These are phyloP conservation scores for Bothriochloa decipiens DNA, from an alignment of 176 grass and related monocot species.

Conservation along the genomic window DNA sequence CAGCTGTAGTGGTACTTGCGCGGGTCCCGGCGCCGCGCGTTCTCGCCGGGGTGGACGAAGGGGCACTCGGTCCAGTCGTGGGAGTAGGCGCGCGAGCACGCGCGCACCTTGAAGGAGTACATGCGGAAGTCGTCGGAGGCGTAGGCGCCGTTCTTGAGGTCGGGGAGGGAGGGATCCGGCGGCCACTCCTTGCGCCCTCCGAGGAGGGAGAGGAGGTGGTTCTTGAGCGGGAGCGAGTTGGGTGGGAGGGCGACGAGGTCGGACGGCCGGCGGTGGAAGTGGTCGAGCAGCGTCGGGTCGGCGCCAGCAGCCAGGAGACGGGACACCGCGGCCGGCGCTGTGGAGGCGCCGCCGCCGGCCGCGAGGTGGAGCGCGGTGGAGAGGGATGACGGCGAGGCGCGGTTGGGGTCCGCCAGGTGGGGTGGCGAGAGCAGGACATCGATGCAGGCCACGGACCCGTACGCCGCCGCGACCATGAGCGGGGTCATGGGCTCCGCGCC, in stretches of 20 bases:
- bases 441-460: conserved; percentile 56
- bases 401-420: conserved; percentile 54
- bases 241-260: conserved; percentile 51
- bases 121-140: conserved; percentile 83
- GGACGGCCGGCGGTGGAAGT: conserved; percentile 51
- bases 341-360: conserved; percentile 51
- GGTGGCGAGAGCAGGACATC: conserved; percentile 55
- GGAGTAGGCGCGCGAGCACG: conserved; percentile 77
- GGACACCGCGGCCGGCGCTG: conserved; percentile 38
- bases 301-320: conserved; percentile 63
- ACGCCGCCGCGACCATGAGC: conserved; percentile 71
- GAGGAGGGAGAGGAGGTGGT: conserved; percentile 52
- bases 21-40: conserved; percentile 76
- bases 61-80: conserved; percentile 93
- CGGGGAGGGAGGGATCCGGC: conserved; percentile 67
- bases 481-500: conserved; percentile 58
- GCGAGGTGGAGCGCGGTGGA: conserved; percentile 68
- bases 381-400: conserved; percentile 39
- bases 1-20: conserved; percentile 87
- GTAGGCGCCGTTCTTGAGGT: conserved; percentile 85
- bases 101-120: conserved; percentile 82
- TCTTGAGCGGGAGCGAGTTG: conserved; percentile 43
- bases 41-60: conserved; percentile 88
- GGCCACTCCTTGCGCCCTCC: conserved; percentile 78
- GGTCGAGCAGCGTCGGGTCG: conserved; percentile 53